Evolutionary conservation across 441 rosid genomes (phyloP).

Genomic region (Hura crepitans): DNA sequence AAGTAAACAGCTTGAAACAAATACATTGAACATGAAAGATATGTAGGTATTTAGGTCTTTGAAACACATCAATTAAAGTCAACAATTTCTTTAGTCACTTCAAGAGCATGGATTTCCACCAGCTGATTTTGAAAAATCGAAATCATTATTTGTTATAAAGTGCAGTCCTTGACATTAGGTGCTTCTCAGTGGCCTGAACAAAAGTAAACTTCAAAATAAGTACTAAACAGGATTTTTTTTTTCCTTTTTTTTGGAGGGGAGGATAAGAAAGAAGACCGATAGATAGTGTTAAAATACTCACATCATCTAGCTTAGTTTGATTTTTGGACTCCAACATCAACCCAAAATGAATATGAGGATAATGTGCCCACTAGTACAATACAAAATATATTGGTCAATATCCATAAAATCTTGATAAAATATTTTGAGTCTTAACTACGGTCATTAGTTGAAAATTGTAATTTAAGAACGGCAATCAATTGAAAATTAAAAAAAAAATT

Average conservation of each 20-base stretch:
- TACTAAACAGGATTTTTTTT: too few relatives aligned
- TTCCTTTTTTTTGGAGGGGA: too few relatives aligned
- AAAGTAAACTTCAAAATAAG: neutral
- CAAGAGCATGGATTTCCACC: slow-evolving; percentile 16
- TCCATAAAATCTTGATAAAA: neutral
- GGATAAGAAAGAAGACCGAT: too few relatives aligned
- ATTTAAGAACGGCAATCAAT: too few relatives aligned
- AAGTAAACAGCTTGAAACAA: slow-evolving; percentile 25
- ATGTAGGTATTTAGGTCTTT: slow-evolving; percentile 11
- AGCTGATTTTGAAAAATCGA: slow-evolving; percentile 19
- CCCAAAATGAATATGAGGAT: slow-evolving; percentile 89
- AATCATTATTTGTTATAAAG: slow-evolving; percentile 33
- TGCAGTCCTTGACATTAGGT: slow-evolving; percentile 37
- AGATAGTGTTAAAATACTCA: slow-evolving; percentile 34
- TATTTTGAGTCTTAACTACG: too few relatives aligned
- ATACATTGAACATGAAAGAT: slow-evolving; percentile 11
- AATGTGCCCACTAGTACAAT: slow-evolving; percentile 78
- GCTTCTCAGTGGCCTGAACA: slow-evolving; percentile 44
- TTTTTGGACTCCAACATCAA: slow-evolving; percentile 74
- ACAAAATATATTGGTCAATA: slow-evolving; percentile 12
- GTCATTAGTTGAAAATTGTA: too few relatives aligned
- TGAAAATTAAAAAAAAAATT: too few relatives aligned
- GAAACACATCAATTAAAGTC: slow-evolving; percentile 16
- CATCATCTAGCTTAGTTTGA: slow-evolving; percentile 56
- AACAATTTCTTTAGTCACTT: slow-evolving; percentile 15